phyloP scores from a whole-genome alignment of 768 basidiomycete species.

The Suillus spraguei region DNA sequence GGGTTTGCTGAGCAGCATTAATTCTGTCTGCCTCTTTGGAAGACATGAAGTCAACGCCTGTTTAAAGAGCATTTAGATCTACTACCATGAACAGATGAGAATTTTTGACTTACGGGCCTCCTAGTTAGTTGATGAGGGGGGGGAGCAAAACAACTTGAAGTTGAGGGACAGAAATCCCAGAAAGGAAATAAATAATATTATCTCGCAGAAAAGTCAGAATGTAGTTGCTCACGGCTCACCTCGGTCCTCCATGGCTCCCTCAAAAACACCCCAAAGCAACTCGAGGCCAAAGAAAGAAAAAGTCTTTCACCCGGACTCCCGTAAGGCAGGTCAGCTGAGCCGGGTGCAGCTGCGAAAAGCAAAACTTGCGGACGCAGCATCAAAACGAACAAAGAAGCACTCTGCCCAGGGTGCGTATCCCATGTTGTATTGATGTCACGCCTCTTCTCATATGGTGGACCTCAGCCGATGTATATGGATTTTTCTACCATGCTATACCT shows the following conservation, averaged over 20 bases:
- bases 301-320: conserved; percentile 78
- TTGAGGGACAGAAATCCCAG: background rate
- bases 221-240: background rate
- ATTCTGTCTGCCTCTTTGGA: conserved; percentile 61
- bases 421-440: conserved; percentile 2
- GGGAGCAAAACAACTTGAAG: background rate
- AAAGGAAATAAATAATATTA: conserved; percentile 1
- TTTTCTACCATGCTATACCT: conserved; percentile 76
- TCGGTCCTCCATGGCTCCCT: conserved; percentile 7
- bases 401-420: conserved; percentile 49
- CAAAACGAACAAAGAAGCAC: conserved; percentile 60
- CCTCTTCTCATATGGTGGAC: conserved; percentile 5
- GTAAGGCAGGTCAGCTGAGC: conserved; percentile 78
- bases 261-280: conserved; percentile 23
- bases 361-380: conserved; percentile 59
- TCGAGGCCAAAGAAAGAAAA: conserved; percentile 66
- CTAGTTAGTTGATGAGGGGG: background rate
- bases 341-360: conserved; percentile 69
- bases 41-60: conserved; percentile 28
- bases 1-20: conserved; percentile 66
- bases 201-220: background rate
- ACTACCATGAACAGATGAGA: background rate
- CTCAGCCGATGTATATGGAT: conserved; percentile 69
- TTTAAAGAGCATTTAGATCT: background rate
- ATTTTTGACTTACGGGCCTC: background rate